Conservation (phyloP, 805 yeast genomes). For the Tetrapisispora phaffii region DNA sequence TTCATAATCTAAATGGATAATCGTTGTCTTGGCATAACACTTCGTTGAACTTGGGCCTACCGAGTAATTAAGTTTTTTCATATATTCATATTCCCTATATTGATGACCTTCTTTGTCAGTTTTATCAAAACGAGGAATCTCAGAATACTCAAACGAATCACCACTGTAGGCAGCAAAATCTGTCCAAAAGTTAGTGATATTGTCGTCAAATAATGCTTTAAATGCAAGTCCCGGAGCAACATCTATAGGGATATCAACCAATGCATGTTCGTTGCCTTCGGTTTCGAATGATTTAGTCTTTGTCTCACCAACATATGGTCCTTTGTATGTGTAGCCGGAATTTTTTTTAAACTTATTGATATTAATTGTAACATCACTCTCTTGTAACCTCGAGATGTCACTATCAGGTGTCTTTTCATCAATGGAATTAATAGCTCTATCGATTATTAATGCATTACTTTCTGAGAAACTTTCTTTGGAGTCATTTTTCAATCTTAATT, state of each 20-base stretch:
- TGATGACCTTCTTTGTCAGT: slow-evolving; percentile 33
- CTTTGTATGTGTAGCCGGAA: slow-evolving; percentile 41
- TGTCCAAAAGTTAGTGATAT: slow-evolving; percentile 34
- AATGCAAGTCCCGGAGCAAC: slow-evolving; percentile 75
- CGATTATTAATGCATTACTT: slow-evolving; percentile 16
- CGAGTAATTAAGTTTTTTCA: slow-evolving; percentile 65
- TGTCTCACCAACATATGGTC: slow-evolving; percentile 60
- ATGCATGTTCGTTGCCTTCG: slow-evolving; percentile 40
- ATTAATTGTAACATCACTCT: neutral
- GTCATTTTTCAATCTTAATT: neutral
- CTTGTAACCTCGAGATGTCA: neutral
- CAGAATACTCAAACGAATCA: slow-evolving; percentile 29
- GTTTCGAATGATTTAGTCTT: slow-evolving; percentile 36
- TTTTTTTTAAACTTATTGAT: slow-evolving; percentile 29
- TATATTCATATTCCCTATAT: slow-evolving; percentile 49
- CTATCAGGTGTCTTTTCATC: slow-evolving; percentile 27
- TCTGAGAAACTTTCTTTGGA: neutral
- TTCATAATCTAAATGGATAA: slow-evolving; percentile 38
- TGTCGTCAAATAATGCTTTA: slow-evolving; percentile 59
- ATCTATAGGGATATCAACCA: slow-evolving; percentile 42
- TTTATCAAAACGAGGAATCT: slow-evolving; percentile 26
- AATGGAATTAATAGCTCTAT: slow-evolving; percentile 36
- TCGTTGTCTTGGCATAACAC: slow-evolving; percentile 65
- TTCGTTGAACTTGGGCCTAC: slow-evolving; percentile 91
- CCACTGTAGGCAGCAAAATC: slow-evolving; percentile 33